Conservation (phyloP, 768 basidiomycete genomes). For the Steccherinum ochraceum region DNA sequence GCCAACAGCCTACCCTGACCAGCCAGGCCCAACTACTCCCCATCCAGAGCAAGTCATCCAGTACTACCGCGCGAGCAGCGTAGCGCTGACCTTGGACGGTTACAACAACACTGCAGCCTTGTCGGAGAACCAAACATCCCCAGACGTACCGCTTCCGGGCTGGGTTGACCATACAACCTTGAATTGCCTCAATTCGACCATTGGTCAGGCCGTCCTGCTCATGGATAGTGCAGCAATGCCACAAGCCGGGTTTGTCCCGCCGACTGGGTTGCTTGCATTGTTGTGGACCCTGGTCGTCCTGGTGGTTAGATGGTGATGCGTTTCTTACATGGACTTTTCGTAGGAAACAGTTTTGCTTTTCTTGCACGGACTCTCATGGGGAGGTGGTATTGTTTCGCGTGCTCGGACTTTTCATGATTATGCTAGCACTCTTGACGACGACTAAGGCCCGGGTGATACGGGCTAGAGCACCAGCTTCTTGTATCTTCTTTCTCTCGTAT, state of each 20-base stretch:
- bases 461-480: too few relatives aligned
- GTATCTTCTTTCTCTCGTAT: too few relatives aligned
- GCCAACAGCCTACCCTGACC: slow-evolving; percentile 19
- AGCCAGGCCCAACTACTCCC: slow-evolving; percentile 28
- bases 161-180: slow-evolving; percentile 45
- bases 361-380: too few relatives aligned
- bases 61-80: slow-evolving; percentile 63
- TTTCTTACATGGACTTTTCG: too few relatives aligned
- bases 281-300: too few relatives aligned
- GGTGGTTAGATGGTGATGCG: too few relatives aligned
- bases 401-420: too few relatives aligned
- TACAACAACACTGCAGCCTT: slow-evolving; percentile 60
- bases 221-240: slow-evolving; percentile 28
- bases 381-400: too few relatives aligned
- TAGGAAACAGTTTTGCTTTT: too few relatives aligned
- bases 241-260: background rate
- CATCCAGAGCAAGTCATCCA: slow-evolving; percentile 53
- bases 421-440: too few relatives aligned
- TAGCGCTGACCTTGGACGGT: slow-evolving; percentile 55
- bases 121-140: slow-evolving; percentile 28
- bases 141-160: slow-evolving; percentile 45
- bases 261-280: background rate
- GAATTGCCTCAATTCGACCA: slow-evolving; percentile 56
- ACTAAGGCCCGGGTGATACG: too few relatives aligned
- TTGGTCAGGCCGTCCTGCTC: slow-evolving; percentile 52